These are phyloP conservation scores for Nothophytophthora sp. DNA, from an alignment of 352 stramenopile genomes.

Conservation along the genomic window DNA sequence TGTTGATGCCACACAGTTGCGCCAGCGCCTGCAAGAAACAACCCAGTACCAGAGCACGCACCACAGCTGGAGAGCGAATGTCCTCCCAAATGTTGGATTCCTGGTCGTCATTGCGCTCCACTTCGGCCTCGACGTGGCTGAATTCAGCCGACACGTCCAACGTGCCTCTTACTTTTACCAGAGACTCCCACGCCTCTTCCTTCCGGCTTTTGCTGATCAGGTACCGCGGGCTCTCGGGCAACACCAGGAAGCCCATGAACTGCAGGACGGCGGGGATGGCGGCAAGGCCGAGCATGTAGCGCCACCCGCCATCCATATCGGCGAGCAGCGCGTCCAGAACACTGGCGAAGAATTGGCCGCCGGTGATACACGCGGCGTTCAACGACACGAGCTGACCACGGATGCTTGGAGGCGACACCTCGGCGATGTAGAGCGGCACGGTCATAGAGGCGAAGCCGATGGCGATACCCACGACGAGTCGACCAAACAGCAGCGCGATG, in stretches of 20 bases:
- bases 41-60: constrained; percentile 45
- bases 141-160: constrained; percentile 47
- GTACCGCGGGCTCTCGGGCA: constrained; percentile 64
- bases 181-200: constrained; percentile 32
- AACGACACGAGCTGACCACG: constrained; percentile 58
- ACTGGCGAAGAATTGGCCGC: constrained; percentile 66
- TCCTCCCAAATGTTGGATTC: constrained; percentile 26
- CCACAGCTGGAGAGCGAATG: constrained; percentile 21
- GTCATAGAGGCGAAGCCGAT: constrained; percentile 68
- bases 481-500: constrained; percentile 42
- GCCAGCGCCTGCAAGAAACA: constrained; percentile 59
- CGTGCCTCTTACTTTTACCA: constrained; percentile 48
- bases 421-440: constrained; percentile 67
- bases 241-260: constrained; percentile 52
- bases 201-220: constrained; percentile 39
- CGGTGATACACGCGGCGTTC: constrained; percentile 62
- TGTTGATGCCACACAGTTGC: constrained; percentile 74
- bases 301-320: constrained; percentile 44
- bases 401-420: constrained; percentile 56
- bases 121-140: constrained; percentile 48
- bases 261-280: constrained; percentile 52
- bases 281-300: constrained; percentile 69
- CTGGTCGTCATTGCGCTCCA: constrained; percentile 15
- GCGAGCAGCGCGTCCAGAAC: constrained; percentile 47
- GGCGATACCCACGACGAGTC: constrained; percentile 47